These are phyloP conservation scores for Pterulicium gracile DNA, from an alignment of 1,284 basidiomycete genomes.

Conservation along the genomic window DNA sequence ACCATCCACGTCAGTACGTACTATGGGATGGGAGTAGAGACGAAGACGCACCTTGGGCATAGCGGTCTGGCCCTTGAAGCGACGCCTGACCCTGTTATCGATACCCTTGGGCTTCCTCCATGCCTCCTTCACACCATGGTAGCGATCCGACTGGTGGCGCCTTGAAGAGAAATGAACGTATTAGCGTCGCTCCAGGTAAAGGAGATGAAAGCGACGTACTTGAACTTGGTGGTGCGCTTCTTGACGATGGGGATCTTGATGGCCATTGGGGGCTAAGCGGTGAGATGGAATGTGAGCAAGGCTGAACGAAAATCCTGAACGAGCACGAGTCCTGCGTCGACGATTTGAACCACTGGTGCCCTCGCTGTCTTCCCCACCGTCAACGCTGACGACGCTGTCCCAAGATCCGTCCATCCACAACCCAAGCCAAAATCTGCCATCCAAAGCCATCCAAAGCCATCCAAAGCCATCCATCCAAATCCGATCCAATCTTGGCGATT, in stretches of 20 bases:
- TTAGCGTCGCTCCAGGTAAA: constrained; percentile 7
- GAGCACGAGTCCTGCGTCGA: neutral
- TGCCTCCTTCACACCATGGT: constrained; percentile 89
- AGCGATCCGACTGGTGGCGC: constrained; percentile 96
- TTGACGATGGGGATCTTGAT: constrained; percentile 87
- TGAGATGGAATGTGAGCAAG: neutral
- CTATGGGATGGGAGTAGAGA: constrained; percentile 2
- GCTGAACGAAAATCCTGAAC: neutral
- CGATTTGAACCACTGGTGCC: neutral
- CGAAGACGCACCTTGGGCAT: constrained; percentile 80
- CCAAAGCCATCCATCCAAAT: neutral
- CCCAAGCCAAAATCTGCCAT: neutral
- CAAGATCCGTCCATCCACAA: neutral
- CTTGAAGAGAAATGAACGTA: constrained; percentile 26
- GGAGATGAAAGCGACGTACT: constrained; percentile 38
- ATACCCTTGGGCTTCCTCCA: constrained; percentile 99
- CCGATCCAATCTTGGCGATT: neutral
- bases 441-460: neutral
- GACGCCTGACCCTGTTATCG: constrained; percentile 89
- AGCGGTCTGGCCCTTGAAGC: constrained; percentile 91
- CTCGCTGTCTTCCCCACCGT: neutral
- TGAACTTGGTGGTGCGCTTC: constrained; percentile 94
- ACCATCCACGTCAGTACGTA: constrained; percentile 6
- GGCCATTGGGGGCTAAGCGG: neutral
- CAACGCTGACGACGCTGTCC: neutral